Evolutionary conservation across 1,284 basidiomycete genomes (phyloP).

Genomic region (Ceratobasidium sp.): DNA sequence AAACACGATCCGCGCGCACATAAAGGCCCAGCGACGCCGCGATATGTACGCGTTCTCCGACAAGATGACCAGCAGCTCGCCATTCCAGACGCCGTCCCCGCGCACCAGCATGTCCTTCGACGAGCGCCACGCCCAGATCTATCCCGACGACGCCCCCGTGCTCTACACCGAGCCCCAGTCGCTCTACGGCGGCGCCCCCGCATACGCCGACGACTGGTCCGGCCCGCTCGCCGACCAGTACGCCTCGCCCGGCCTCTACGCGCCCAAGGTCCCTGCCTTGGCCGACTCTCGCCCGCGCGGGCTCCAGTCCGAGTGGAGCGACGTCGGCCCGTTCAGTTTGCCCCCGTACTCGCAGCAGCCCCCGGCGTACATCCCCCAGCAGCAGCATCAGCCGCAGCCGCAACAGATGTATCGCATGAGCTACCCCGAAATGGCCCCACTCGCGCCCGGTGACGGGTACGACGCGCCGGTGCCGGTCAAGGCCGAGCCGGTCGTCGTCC

Average conservation of each 20-base stretch:
- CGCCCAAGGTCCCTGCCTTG: slow-evolving; percentile 17
- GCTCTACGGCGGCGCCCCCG: slow-evolving; percentile 25
- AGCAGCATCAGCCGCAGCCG: not conserved
- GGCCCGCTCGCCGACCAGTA: slow-evolving; percentile 14
- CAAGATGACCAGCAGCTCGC: slow-evolving; percentile 29
- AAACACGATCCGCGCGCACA: slow-evolving; percentile 35
- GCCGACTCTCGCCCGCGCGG: slow-evolving; percentile 53
- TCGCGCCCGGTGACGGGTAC: slow-evolving; percentile 14
- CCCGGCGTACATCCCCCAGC: slow-evolving; percentile 31
- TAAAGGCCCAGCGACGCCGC: slow-evolving; percentile 14
- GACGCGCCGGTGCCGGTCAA: slow-evolving; percentile 16
- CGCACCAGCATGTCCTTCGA: slow-evolving; percentile 43
- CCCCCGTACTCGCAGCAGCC: slow-evolving; percentile 40
- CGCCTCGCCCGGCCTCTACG: slow-evolving; percentile 19
- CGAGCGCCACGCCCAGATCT: slow-evolving; percentile 33
- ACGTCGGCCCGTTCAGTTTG: slow-evolving; percentile 35
- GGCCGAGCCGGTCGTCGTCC: slow-evolving; percentile 40
- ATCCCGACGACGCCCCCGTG: slow-evolving; percentile 33
- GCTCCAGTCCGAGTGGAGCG: slow-evolving; percentile 53
- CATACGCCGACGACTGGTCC: slow-evolving; percentile 34
- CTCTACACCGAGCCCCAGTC: slow-evolving; percentile 45
- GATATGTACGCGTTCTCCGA: slow-evolving; percentile 1
- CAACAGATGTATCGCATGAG: slow-evolving; percentile 3
- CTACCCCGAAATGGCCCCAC: slow-evolving; percentile 13
- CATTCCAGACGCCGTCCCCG: slow-evolving; percentile 37